Evolutionary conservation across 306 rosid species (phyloP), one percentile per base, ranked within the genome.

Genomic region (Pachyrhizus erosus): DNA sequence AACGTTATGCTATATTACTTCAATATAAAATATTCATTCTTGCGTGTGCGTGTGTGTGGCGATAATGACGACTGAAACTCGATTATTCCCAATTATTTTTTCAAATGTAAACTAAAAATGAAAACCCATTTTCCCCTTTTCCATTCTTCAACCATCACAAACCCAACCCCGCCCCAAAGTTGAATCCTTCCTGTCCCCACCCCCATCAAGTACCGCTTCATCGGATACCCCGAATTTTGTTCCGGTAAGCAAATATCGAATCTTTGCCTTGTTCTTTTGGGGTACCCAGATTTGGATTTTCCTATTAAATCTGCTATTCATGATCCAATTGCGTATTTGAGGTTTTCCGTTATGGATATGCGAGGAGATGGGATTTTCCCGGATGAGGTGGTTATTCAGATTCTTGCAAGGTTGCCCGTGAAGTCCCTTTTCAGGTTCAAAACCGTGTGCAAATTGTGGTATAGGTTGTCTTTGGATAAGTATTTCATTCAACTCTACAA

Each of bases 301-400:
- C 45, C n/a, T n/a, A 5, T 40, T 39, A 37, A 69, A 39, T 72
- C 29, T 24, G 37, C 39, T 61, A 57, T 18, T 66, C 31, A 18
- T 45, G 46, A 5, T 70, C 27, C 34, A 14, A 62, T 79, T 66
- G 17, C 27, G 26, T 67, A 14, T 7, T 76, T 80, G 21, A 43
- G 58, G 61, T 58, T 76, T 26, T 78, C 49, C 79, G 75, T 75
- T 26, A 94, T 92, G 97, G 89, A 82, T 83, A 60, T 64, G 4
- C 80, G 60, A 70, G 87, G 86, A 76, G 79, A 80, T 65, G 93
- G 81, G 81, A 31, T 86, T 85, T 91, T 94, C 80, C 95, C 95
- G 1, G 95, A 94, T 68, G 97, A 94, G 76, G 92, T 94, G 27
- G 76, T 94, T 81, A 87, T 94, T 27, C 98, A 94, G 78, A 92